Evolutionary conservation across 2,329 filamentous ascomycete species (phyloP), one percentile per base, ranked within the genome.

Genomic region (Scedosporium apiospermum): DNA sequence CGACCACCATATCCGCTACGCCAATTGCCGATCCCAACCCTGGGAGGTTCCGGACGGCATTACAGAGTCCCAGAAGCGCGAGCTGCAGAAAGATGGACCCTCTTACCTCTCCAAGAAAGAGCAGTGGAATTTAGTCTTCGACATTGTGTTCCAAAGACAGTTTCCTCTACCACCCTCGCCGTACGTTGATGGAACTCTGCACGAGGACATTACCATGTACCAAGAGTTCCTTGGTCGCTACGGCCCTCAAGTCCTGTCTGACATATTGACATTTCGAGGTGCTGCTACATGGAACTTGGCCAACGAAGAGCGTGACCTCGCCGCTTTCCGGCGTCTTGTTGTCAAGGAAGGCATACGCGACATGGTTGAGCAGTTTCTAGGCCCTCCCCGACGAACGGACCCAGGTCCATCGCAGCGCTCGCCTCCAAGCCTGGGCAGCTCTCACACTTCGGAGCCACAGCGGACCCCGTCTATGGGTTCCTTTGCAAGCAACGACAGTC

Each of bases 291-390:
- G 58, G 58, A 63, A 60, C 55, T 57, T 63, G 6, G 34, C 58
- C 12, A 61, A 58, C 51, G 62, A 63, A 26, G 62, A 61, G 58
- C 62, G 62, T 21, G 62, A 63, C 62, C 62, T 60, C 12, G 49
- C 58, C 2, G 62, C 58, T 6, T 63, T 63, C 49, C 57, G 41
- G 7, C 30, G n/a, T 34, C 46, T 55, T 10, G 38, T 58, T 7
- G 30, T 63, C 30, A 58, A 61, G 34, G 46, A 63, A 30, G 62
- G 58, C 16, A 30, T 61, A 30, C 41, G 59, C n/a, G 59, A 61
- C 27, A 16, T 61, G 46, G 59, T 55, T 4, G 59, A 34, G 26
- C 44, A 61, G 27, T 58, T 16, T 10, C n/a, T 58, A 5, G 55
- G 27, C 12, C 27, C 9, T 10, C 27, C 12, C 18, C 27, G n/a